These are phyloP conservation scores for Aspergillus cristatus DNA, from an alignment of 495 filamentous ascomycete species.

Conservation along the genomic window DNA sequence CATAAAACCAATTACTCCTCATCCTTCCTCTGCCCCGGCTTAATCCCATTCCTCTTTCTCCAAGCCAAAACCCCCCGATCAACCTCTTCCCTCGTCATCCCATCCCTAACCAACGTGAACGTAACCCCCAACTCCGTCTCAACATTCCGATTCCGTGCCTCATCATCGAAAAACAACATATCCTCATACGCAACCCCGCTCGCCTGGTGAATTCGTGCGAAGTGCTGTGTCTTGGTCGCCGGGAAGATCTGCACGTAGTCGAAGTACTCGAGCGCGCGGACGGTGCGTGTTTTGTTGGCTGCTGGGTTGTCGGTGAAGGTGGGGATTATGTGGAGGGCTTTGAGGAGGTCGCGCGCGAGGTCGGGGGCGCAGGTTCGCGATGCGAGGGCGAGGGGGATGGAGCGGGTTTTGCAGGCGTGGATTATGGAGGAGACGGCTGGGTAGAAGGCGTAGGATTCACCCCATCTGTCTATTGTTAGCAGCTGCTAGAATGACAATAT, in stretches of 20 bases:
- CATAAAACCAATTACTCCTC: not conserved
- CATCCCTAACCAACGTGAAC: conserved; percentile 72
- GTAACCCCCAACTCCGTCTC: conserved; percentile 70
- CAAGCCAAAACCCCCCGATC: conserved; percentile 74
- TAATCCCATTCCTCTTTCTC: conserved; percentile 61
- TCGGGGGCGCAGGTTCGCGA: conserved; percentile 78
- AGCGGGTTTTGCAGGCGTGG: conserved; percentile 43
- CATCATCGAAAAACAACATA: conserved; percentile 97
- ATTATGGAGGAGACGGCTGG: conserved; percentile 66
- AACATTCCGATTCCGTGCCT: conserved; percentile 77
- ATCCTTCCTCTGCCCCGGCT: conserved; percentile 5
- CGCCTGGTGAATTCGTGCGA: conserved; percentile 57
- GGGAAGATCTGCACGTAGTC: conserved; percentile 84
- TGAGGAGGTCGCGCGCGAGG: conserved; percentile 71
- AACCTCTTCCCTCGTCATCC: conserved; percentile 69
- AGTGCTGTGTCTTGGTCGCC: conserved; percentile 76
- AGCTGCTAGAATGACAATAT: too few species aligned
- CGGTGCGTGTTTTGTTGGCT: conserved; percentile 24
- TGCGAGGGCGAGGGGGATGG: conserved; percentile 64
- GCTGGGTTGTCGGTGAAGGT: conserved; percentile 33
- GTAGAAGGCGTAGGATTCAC: conserved; percentile 77
- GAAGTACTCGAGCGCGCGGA: conserved; percentile 66
- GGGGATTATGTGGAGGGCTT: conserved; percentile 57
- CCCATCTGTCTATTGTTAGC: conserved; percentile 45
- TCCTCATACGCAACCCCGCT: conserved; percentile 59